Percentiles rank a stretch among this genome's conserved stretches.
phyloP scores from a whole-genome alignment of 352 stramenopile genomes.

The Pythium phragmiticola region DNA sequence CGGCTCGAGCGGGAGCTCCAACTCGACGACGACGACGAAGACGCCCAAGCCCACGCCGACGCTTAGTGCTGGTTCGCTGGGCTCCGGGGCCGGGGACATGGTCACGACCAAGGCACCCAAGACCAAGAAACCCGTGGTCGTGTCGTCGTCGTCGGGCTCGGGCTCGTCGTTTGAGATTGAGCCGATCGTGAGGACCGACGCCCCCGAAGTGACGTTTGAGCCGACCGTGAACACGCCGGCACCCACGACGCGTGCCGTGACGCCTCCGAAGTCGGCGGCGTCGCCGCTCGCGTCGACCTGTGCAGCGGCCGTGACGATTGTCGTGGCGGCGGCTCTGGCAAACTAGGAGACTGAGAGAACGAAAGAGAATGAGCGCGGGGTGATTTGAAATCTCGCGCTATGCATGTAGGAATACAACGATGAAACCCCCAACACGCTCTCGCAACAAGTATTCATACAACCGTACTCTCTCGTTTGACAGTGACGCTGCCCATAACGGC shows the following conservation, averaged over 20 bases:
- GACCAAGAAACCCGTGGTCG: constrained; percentile 4
- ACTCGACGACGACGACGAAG: constrained; percentile 1
- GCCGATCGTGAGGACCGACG: constrained; percentile 3
- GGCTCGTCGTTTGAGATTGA: constrained; percentile 16
- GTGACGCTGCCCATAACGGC: background rate
- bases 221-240: constrained; percentile 8
- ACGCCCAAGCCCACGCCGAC: constrained; percentile 14
- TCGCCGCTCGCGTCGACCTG: background rate
- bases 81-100: constrained; percentile 18
- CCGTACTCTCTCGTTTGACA: constrained; percentile 6
- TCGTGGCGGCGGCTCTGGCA: background rate
- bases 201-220: constrained; percentile 18
- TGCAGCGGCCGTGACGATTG: constrained; percentile 6
- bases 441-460: background rate
- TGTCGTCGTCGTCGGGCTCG: constrained; percentile 11
- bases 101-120: constrained; percentile 8
- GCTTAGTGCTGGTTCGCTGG: constrained; percentile 7
- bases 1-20: constrained; percentile 1
- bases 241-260: constrained; percentile 4
- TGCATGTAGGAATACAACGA: constrained; percentile 10
- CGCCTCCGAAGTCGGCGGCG: background rate
- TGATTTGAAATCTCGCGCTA: background rate
- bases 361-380: background rate
- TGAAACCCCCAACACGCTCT: background rate
- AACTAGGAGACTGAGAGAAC: constrained; percentile 12